Evolutionary conservation across 2,329 filamentous ascomycete genomes (phyloP).

Genomic region (Trichoderma citrinoviride): DNA sequence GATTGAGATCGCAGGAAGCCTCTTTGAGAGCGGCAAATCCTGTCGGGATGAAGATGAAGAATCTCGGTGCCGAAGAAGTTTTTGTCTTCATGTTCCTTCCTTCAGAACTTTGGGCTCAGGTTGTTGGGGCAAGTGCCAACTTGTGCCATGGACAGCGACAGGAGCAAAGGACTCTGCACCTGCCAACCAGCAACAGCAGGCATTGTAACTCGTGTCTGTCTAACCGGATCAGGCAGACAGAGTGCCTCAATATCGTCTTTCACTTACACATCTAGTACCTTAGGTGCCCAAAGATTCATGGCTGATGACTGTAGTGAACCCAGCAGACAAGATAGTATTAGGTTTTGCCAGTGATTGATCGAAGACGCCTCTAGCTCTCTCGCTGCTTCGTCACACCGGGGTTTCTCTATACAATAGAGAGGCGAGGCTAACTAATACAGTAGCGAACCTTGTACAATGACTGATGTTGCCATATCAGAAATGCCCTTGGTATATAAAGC

Average conservation of each 20-base stretch:
- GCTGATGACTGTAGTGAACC: no score
- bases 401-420: not conserved
- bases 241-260: no score
- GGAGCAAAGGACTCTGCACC: not conserved
- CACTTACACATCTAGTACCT: no score
- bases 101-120: no score
- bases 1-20: not conserved
- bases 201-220: no score
- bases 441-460: not conserved
- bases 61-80: not conserved
- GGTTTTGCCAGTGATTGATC: no score
- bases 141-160: not conserved
- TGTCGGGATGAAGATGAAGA: not conserved
- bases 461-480: not conserved
- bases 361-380: no score
- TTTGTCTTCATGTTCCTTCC: no score
- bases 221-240: no score
- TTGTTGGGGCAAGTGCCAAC: not conserved
- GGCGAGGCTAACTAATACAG: not conserved
- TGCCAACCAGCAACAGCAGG: not conserved
- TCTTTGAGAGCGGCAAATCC: not conserved
- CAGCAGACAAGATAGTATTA: no score
- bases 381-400: no score
- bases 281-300: no score
- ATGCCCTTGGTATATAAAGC: slow-evolving; percentile 8